Base-by-base conservation (phyloP, 257 asterid genomes). In the Eustoma russellianum region DNA sequence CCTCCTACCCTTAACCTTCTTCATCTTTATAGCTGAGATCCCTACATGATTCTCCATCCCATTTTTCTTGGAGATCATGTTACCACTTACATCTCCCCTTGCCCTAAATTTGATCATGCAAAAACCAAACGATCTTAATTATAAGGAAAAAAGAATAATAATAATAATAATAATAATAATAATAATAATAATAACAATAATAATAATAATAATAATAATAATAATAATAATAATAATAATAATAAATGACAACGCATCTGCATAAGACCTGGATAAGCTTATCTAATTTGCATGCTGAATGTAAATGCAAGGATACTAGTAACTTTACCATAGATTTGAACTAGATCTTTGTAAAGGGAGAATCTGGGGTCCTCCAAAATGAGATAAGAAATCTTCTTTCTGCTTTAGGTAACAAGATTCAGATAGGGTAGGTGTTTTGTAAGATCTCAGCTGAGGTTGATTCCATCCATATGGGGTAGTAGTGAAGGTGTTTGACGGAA, bases 1-100 rank as follows among this genome's bases (percentile, higher is more conserved):
- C 66, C 92, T 77, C 52, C 96, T 86, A 12, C 72, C 74, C 78
- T 79, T 90, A 1, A 77, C 63, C 78, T 81, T 90, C 91, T 86
- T 90, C 96, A 76, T 86, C 80, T 83, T 79, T 71, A 77, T 64
- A 40, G 79, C 56, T 41, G 93, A 53, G 28, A 83, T 76, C 50
- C 93, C 94, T 2, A 79, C 44, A 14, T 63, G 66, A 53, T 64
- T 61, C 55, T 79, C 82, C 19, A 68, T 79, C 19, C 70, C 86
- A 18, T 59, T 67, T 67, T 76, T 69, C 79, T 73, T 82, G 59
- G 58, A 63, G 62, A 56, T 67, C 85, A 70, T 69, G 77, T 78
- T 71, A 17, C 79, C 88, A 52, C 75, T 77, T 67, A 68, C 28
- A 51, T 72, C 94, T 18, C 79, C 93, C 88, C 88, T 81, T 59